A percentile compares a stretch with the other conserved stretches of the same genome.
These are phyloP conservation scores for Vitis hybrid DNA, from an alignment of 177 flowering plant genomes.

Conservation along the genomic window DNA sequence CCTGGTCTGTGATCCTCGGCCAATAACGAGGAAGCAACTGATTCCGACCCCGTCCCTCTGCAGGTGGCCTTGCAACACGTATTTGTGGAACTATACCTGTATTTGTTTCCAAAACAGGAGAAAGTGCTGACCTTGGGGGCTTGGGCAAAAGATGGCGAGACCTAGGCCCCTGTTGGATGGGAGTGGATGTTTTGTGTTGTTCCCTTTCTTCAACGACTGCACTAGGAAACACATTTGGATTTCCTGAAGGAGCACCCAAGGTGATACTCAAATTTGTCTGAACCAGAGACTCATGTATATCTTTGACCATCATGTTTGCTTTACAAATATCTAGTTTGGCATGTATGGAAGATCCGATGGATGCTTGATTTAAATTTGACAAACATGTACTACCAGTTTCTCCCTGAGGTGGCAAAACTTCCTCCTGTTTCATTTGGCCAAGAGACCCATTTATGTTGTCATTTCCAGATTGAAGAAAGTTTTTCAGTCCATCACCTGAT, in stretches of 20 bases:
- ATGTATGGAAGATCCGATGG: slow-evolving; percentile 39
- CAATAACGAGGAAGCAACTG: slow-evolving; percentile 97
- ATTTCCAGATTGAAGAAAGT: slow-evolving; percentile 31
- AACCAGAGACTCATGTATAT: slow-evolving; percentile 37
- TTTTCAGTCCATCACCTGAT: slow-evolving; percentile 27
- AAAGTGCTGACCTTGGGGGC: slow-evolving; percentile 53
- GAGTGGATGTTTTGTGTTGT: slow-evolving; percentile 35
- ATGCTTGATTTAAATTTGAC: slow-evolving; percentile 28
- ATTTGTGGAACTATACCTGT: slow-evolving; percentile 53
- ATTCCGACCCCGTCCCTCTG: slow-evolving; percentile 76
- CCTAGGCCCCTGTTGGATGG: slow-evolving; percentile 59
- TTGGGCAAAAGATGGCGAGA: slow-evolving; percentile 71
- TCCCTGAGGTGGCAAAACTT: slow-evolving; percentile 26
- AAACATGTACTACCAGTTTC: slow-evolving; percentile 41
- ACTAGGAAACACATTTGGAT: slow-evolving; percentile 38
- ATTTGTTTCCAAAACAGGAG: slow-evolving; percentile 44
- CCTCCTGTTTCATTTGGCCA: slow-evolving; percentile 55
- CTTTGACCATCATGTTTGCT: slow-evolving; percentile 28
- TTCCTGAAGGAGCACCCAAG: slow-evolving; percentile 44
- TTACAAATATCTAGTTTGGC: slow-evolving; percentile 27
- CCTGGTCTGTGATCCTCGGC: slow-evolving; percentile 94
- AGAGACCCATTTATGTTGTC: slow-evolving; percentile 34
- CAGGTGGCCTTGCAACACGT: slow-evolving; percentile 92
- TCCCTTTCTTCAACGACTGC: slow-evolving; percentile 51
- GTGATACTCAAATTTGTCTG: slow-evolving; percentile 64